Base-by-base conservation (phyloP, 495 filamentous ascomycete genomes). In the Trichocladium uniseriatum region DNA sequence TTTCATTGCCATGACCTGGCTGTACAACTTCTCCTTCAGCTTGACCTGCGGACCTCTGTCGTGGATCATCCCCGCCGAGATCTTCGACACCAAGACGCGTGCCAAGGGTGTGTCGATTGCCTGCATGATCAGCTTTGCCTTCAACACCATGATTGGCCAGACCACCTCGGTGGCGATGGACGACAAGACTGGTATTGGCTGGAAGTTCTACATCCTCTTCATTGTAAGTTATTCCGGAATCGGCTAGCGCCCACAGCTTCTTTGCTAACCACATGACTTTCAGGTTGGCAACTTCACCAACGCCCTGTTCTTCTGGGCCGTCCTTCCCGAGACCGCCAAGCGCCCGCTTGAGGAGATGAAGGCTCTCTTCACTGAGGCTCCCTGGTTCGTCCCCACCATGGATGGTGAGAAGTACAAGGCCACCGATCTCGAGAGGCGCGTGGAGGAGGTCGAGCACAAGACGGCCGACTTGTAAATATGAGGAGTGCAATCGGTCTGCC, bases 141-240 rank as follows among this genome's bases (percentile, higher is more conserved):
- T 49, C 38, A 49, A 49, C 38, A 49, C 47, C 38, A 49, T 49
- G 47, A 49, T 49, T 29, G 47, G 47, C 8, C 47, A 49, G 38
- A 21, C 42, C 28, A 49, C 47, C 14, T 38, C 29, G 14, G 38
- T 38, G 38, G 47, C 47, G 28, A 49, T 49, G 47, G 36, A 35
- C 29, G 18, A 38, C 3, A n/a, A n/a, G n/a, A n/a, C n/a, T n/a
- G n/a, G n/a, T n/a, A 29, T 35, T 19, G 47, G 47, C 4, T 43
- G 42, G 20, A 13, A n/a, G 6, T 49, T 11, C 38, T 49, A 49
- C 20, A 2, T 42, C 7, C 38, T 49, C 2, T 49, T 49, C 6
- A 37, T 49, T 29, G n/a, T n/a, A n/a, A n/a, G n/a, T n/a, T n/a
- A n/a, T n/a, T n/a, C n/a, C n/a, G n/a, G n/a, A n/a, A n/a, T n/a